Evolutionary conservation across 2,329 filamentous ascomycete species (phyloP).

Genomic region (Chrysoporthe deuterocubensis): DNA sequence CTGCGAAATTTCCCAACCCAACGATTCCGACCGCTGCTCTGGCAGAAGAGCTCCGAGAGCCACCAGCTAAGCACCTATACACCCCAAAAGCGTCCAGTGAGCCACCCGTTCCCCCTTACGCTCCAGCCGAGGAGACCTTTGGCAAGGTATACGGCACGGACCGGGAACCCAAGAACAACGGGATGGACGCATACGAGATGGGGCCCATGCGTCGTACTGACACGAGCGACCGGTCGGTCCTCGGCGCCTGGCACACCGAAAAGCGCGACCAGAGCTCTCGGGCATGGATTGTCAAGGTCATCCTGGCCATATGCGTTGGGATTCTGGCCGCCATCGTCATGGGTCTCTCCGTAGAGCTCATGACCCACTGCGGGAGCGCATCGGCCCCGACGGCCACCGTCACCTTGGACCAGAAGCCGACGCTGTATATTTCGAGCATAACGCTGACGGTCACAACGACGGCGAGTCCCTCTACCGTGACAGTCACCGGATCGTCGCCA

Average conservation of each 20-base stretch:
- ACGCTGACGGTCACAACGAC: not conserved
- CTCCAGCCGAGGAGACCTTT: not conserved
- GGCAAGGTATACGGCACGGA: not conserved
- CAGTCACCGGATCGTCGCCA: not conserved
- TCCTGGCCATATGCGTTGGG: not conserved
- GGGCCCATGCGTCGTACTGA: not conserved
- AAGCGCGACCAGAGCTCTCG: not conserved
- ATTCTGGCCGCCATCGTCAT: not conserved
- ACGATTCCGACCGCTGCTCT: not conserved
- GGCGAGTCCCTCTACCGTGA: not conserved
- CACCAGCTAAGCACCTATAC: not conserved
- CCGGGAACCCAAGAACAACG: not conserved
- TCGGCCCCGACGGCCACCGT: not conserved
- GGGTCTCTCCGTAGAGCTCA: conserved; percentile 1
- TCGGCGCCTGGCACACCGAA: not conserved
- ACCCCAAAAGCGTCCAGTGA: not conserved
- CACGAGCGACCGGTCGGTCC: not conserved
- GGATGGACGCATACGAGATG: not conserved
- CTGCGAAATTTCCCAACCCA: not conserved
- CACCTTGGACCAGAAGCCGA: not conserved
- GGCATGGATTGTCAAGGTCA: conserved; percentile 2
- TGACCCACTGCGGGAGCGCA: not conserved
- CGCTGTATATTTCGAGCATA: not conserved
- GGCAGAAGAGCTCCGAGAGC: not conserved
- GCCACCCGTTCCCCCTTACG: not conserved